These are phyloP conservation scores for Trichoderma brevicompactum DNA, from an alignment of 2,329 filamentous ascomycete species.

Conservation along the genomic window DNA sequence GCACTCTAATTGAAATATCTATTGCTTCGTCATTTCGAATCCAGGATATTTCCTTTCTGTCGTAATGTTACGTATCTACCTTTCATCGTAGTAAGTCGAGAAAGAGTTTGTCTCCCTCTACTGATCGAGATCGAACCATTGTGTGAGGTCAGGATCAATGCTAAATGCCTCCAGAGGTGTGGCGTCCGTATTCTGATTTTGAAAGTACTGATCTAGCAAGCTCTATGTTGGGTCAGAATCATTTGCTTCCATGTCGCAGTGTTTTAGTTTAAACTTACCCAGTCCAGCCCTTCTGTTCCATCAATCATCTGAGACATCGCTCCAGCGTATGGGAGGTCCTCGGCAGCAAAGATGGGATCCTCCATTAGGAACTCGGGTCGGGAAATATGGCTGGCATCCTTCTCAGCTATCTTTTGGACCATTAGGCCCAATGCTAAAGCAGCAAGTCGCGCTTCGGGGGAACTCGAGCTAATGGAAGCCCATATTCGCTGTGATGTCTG, in stretches of 20 bases:
- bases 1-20: no score
- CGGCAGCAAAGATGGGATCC: neutral
- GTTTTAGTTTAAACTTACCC: neutral
- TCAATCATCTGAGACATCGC: slow-evolving; percentile 24
- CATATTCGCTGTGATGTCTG: slow-evolving; percentile 1
- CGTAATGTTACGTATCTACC: no score
- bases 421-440: slow-evolving; percentile 5
- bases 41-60: no score
- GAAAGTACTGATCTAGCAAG: slow-evolving; percentile 12
- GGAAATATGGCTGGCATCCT: neutral
- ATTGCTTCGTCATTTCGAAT: no score
- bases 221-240: neutral
- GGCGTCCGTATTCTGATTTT: neutral
- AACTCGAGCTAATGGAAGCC: neutral
- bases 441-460: slow-evolving; percentile 1
- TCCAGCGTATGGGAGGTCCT: slow-evolving; percentile 6
- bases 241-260: no score
- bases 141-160: neutral
- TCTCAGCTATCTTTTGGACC: slow-evolving; percentile 12
- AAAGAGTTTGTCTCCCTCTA: neutral
- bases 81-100: neutral
- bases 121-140: slow-evolving; percentile 1
- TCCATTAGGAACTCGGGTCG: neutral
- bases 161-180: neutral
- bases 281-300: slow-evolving; percentile 1